Evolutionary conservation across 2,329 filamentous ascomycete species (phyloP).

Genomic region (Pseudogymnoascus sp.): DNA sequence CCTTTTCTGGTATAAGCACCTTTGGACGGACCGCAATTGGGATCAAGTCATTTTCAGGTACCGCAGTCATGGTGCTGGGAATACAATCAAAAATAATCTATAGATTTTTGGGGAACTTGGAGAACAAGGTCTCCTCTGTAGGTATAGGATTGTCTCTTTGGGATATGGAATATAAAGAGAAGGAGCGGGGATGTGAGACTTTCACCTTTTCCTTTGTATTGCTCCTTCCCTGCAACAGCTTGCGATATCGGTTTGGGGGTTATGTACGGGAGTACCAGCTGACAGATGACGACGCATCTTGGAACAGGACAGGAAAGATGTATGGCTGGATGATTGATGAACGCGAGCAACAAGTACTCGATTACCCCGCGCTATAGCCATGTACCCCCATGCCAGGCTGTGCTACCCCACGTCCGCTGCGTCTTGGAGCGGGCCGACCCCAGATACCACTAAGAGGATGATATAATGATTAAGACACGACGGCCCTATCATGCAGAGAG

Average conservation of each 20-base stretch:
- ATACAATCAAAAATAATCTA: not conserved
- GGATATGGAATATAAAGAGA: not conserved
- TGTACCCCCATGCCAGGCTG: not conserved
- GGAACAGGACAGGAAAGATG: not conserved
- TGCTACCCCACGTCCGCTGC: not conserved
- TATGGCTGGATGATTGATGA: slow-evolving; percentile 7
- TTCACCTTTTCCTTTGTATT: not conserved
- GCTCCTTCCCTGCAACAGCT: not conserved
- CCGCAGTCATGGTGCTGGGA: not conserved
- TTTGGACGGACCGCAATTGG: slow-evolving; percentile 16
- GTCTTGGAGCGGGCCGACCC: not conserved
- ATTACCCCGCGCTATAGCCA: slow-evolving; percentile 1
- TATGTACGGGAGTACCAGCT: slow-evolving; percentile 5
- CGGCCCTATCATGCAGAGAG: not conserved
- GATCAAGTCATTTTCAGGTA: not conserved
- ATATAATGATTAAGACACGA: slow-evolving; percentile 1
- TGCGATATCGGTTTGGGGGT: slow-evolving; percentile 7
- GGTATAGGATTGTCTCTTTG: not conserved
- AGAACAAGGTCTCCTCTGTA: not conserved
- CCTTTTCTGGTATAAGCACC: slow-evolving; percentile 70
- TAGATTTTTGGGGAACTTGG: not conserved
- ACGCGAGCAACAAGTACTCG: not conserved
- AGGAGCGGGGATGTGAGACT: not conserved
- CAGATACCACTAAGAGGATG: slow-evolving; percentile 6
- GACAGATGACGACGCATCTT: slow-evolving; percentile 8